A percentile compares a stretch with the other conserved stretches of the same genome.
Evolutionary conservation across 2,329 filamentous ascomycete genomes (phyloP).

Genomic region (Xylaria sp.): DNA sequence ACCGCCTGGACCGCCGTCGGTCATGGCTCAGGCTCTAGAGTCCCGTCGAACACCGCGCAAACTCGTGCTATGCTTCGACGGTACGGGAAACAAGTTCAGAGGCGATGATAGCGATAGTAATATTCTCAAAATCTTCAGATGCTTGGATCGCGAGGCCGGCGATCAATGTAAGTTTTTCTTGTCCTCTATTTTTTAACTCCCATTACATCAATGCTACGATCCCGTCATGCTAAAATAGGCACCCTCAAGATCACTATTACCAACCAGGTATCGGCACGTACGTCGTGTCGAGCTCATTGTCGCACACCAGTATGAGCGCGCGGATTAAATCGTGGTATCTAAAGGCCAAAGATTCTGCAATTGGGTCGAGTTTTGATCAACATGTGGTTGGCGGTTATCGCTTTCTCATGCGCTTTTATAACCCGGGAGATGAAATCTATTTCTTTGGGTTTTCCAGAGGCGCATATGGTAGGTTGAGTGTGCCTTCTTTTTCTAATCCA

Average conservation of each 20-base stretch:
- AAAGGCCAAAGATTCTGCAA: constrained; percentile 80
- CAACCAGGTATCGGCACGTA: constrained; percentile 80
- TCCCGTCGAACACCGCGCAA: constrained; percentile 51
- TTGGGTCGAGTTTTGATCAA: constrained; percentile 82
- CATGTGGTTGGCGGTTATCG: constrained; percentile 87
- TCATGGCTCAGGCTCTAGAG: constrained; percentile 39
- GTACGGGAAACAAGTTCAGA: constrained; percentile 71
- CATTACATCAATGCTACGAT: not conserved
- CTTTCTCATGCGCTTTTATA: constrained; percentile 80
- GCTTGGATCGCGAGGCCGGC: constrained; percentile 70
- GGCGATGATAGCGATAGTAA: constrained; percentile 72
- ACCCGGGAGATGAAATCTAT: constrained; percentile 71
- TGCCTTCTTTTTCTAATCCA: not conserved
- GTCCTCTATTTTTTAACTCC: not conserved
- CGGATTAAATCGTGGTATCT: constrained; percentile 73
- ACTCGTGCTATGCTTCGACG: constrained; percentile 70
- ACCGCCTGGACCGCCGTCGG: constrained; percentile 12
- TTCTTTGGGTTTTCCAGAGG: constrained; percentile 80
- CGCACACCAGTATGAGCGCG: constrained; percentile 65
- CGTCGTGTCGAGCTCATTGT: constrained; percentile 68
- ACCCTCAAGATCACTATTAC: constrained; percentile 63
- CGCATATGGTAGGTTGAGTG: constrained; percentile 58
- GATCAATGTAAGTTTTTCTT: constrained; percentile 61
- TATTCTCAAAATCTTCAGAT: constrained; percentile 76
- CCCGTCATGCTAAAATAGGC: constrained; percentile 19